Conservation (phyloP, 2,329 filamentous ascomycete species). For the Colletotrichum sp. region DNA sequence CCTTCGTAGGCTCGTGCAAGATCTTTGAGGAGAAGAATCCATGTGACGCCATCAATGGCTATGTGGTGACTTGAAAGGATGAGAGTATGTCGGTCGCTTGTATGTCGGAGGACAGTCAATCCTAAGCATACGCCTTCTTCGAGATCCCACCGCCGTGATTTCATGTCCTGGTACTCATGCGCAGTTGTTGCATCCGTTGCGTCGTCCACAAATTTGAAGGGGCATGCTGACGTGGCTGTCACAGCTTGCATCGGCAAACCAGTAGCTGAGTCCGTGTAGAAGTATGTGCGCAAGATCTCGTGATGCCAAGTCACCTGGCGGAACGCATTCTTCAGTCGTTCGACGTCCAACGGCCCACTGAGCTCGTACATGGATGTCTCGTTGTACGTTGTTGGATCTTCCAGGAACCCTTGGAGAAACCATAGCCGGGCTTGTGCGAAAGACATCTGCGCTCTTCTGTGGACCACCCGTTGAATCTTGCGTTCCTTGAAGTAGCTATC, state of each 20-base stretch:
- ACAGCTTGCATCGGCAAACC: not conserved
- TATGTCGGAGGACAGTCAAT: not conserved
- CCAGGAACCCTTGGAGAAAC: conserved; percentile 36
- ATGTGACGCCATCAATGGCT: conserved; percentile 52
- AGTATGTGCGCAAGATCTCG: conserved; percentile 38
- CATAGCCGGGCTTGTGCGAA: conserved; percentile 46
- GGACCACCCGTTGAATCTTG: not conserved
- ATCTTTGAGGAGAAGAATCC: conserved; percentile 46
- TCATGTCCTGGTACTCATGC: not conserved
- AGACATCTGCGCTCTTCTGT: conserved; percentile 32
- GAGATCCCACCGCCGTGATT: not conserved
- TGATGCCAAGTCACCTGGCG: conserved; percentile 30
- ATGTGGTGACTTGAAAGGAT: conserved; percentile 55
- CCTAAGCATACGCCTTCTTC: not conserved
- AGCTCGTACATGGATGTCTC: conserved; percentile 35
- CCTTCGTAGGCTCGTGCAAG: conserved; percentile 47
- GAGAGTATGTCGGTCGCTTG: conserved; percentile 35
- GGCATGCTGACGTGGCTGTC: not conserved
- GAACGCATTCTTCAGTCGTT: conserved; percentile 37
- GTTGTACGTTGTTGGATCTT: conserved; percentile 46
- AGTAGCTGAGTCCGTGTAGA: conserved; percentile 5
- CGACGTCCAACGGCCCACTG: conserved; percentile 33
- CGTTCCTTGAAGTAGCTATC: not conserved
- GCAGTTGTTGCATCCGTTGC: not conserved
- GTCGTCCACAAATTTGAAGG: not conserved